phyloP scores from a whole-genome alignment of 805 yeast genomes.

The Wickerhamiella kazuoi region DNA sequence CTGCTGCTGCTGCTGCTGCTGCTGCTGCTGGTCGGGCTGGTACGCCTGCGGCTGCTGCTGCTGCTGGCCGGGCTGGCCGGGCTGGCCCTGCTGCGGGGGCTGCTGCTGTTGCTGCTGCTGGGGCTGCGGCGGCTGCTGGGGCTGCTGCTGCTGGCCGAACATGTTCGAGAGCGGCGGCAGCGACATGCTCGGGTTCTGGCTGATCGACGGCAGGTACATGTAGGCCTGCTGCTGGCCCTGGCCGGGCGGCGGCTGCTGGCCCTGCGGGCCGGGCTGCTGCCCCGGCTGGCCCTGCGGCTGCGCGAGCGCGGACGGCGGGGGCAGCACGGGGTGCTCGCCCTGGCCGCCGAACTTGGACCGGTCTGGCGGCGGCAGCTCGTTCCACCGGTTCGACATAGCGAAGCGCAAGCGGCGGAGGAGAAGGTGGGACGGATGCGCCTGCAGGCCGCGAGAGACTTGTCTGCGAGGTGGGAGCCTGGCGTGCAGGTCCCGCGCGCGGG shows the following conservation, averaged over 20 bases:
- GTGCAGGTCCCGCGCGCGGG: neutral
- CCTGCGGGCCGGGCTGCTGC: slow-evolving; percentile 1
- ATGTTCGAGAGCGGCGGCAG: slow-evolving; percentile 18
- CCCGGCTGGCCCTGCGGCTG: slow-evolving; percentile 5
- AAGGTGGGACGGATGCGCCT: no score
- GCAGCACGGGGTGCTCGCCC: slow-evolving; percentile 20
- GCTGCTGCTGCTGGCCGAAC: slow-evolving; percentile 9
- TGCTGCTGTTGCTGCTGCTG: slow-evolving; percentile 9
- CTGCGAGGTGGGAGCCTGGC: neutral
- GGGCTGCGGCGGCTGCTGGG: slow-evolving; percentile 2
- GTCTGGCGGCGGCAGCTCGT: slow-evolving; percentile 8
- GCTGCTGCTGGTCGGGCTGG: neutral
- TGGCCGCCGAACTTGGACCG: slow-evolving; percentile 8
- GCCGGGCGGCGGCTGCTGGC: slow-evolving; percentile 7
- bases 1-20: slow-evolving; percentile 1
- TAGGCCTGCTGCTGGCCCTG: neutral
- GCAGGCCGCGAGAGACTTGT: no score
- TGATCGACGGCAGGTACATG: slow-evolving; percentile 8
- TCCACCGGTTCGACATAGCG: slow-evolving; percentile 8
- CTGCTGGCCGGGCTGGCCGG: slow-evolving; percentile 4
- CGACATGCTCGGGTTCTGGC: slow-evolving; percentile 14
- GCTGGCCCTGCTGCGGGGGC: slow-evolving; percentile 1
- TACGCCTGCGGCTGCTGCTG: slow-evolving; percentile 3
- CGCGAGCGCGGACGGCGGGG: slow-evolving; percentile 16
- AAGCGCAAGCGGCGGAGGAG: neutral